phyloP scores from a whole-genome alignment of 352 stramenopile genomes.

The Phytophthora citrophthora region DNA sequence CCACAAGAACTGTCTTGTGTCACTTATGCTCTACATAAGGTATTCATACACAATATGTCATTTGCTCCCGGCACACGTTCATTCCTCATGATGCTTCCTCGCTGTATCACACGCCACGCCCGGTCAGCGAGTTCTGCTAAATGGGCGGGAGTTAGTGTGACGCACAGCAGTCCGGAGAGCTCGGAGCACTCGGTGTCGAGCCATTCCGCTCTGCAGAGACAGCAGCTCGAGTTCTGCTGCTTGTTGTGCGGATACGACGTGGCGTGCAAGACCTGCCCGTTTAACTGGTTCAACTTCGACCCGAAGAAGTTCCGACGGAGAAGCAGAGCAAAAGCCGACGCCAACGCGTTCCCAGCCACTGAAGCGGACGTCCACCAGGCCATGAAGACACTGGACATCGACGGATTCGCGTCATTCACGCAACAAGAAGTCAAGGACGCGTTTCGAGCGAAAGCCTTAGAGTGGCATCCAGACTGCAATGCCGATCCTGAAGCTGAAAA shows the following conservation, averaged over 20 bases:
- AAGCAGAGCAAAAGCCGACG: conserved; percentile 5
- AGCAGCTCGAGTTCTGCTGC: conserved; percentile 77
- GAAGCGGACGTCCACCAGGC: conserved; percentile 28
- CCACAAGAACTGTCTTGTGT: not conserved
- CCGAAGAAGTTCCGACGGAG: conserved; percentile 40
- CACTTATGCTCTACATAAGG: too few relatives aligned
- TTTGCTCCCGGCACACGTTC: not conserved
- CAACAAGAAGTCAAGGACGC: conserved; percentile 52
- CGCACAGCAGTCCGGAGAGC: conserved; percentile 9
- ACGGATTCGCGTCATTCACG: conserved; percentile 10
- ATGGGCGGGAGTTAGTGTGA: not conserved
- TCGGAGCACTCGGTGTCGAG: conserved; percentile 20
- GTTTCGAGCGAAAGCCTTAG: conserved; percentile 78
- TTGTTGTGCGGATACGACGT: conserved; percentile 70
- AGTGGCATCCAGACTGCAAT: conserved; percentile 95
- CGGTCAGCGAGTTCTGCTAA: conserved; percentile 9
- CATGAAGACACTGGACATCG: conserved; percentile 31
- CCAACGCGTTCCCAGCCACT: conserved; percentile 6
- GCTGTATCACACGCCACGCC: conserved; percentile 1
- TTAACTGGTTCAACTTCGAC: conserved; percentile 75
- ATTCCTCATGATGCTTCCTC: conserved; percentile 15
- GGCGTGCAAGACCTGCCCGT: conserved; percentile 64
- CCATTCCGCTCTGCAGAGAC: conserved; percentile 44
- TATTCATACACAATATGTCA: conserved; percentile 1
- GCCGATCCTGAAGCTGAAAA: conserved; percentile 69